A percentile compares a stretch with the other conserved stretches of the same genome.
Conservation (phyloP, 345 rosid genomes). For the Zanthoxylum bungeanum region DNA sequence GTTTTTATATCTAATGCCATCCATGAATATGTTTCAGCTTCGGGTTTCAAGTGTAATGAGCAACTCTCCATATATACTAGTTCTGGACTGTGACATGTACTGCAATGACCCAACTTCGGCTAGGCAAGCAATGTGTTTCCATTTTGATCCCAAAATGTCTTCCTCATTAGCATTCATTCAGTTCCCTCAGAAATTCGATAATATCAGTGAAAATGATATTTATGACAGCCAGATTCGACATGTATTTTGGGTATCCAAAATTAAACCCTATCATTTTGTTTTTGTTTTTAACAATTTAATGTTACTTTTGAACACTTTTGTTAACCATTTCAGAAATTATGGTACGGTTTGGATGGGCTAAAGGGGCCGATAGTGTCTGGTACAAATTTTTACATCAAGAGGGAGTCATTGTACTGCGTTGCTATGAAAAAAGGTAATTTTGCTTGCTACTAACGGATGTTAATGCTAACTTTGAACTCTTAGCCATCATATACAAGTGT, state of each 20-base stretch:
- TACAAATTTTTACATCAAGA: constrained; percentile 45
- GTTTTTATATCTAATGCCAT: no score
- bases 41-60: constrained; percentile 45
- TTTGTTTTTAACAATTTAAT: no score
- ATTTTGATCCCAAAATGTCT: constrained; percentile 31
- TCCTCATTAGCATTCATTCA: constrained; percentile 35
- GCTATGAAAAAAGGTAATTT: constrained; percentile 10
- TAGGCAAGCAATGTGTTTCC: constrained; percentile 44
- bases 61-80: constrained; percentile 41
- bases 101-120: constrained; percentile 47
- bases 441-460: neutral
- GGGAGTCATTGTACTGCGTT: constrained; percentile 22
- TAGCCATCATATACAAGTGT: no score
- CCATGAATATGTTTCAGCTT: constrained; percentile 38
- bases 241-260: constrained; percentile 23
- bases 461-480: no score
- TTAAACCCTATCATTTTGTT: neutral
- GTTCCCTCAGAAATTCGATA: constrained; percentile 41
- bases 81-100: constrained; percentile 51
- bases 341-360: constrained; percentile 36
- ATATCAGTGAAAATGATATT: constrained; percentile 36
- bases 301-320: no score
- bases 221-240: constrained; percentile 36
- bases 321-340: neutral
- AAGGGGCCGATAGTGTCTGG: constrained; percentile 38